Base-by-base conservation (phyloP, 257 asterid species). In the Anisodus tanguticus region DNA sequence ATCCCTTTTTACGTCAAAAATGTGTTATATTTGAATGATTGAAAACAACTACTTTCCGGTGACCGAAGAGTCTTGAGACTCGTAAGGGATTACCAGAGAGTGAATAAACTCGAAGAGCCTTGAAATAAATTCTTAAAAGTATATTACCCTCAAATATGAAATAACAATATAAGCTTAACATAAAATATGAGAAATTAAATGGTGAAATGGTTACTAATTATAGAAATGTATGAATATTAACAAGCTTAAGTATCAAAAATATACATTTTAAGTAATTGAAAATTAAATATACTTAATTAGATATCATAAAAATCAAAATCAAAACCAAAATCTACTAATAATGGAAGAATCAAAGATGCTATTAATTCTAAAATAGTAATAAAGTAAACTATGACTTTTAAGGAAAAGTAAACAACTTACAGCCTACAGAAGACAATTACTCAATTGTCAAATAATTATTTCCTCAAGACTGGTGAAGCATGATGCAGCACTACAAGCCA, bases 361-460 rank as follows among this genome's bases (percentile, higher is more conserved):
- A 41, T 41, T 41, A 41, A 41, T 5, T 41, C 45, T 41, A 41
- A 41, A 53, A 13, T 53, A 11, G 45, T 53, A 53, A 53, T 67
- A 35, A 13, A 13, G 49, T 15, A 67, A 12, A 13, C 19, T 31
- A 31, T 31, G 35, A 31, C 35, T 31, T 22, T 53, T 10, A 3
- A 53, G 57, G 54, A 10, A 53, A 57, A 57, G 62, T 57, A 57
- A 57, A 57, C 54, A 17, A 69, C 26, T 22, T 22, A 22, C 31
- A 41, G 15, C 78, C 78, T 69, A 71, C 8, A 71, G 39, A n/a
- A 43, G 79, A 43, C 35, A 71, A 43, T 45, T 17, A 71, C 37
- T 45, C 39, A n/a, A 71, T 45, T 45, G 58, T 71, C 79, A 71
- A 71, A 69, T 69, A 69, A 39, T 69, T 41, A 69, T 69, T 69